phyloP scores from a whole-genome alignment of 805 yeast genomes.

The Citeromyces matritensis region DNA sequence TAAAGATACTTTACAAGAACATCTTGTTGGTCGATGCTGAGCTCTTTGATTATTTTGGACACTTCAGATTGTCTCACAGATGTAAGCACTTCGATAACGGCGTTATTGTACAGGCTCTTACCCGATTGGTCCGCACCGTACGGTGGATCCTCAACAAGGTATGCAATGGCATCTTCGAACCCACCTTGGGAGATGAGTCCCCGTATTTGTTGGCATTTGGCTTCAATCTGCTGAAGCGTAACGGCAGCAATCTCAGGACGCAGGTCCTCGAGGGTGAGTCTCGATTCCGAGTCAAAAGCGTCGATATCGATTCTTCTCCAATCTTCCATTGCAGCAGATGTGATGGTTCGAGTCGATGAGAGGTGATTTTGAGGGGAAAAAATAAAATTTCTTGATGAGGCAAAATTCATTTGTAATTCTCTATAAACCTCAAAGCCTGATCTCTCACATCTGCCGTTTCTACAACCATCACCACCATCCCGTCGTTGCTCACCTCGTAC shows the following conservation, averaged over 20 bases:
- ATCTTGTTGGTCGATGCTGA: slow-evolving; percentile 56
- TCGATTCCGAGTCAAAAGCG: slow-evolving; percentile 73
- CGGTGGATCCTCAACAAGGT: slow-evolving; percentile 63
- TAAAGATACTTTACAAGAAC: slow-evolving; percentile 73
- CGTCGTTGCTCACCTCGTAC: slow-evolving; percentile 49
- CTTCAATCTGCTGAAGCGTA: slow-evolving; percentile 35
- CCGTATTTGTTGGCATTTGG: slow-evolving; percentile 43
- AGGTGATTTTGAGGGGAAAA: neutral
- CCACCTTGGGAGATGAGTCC: slow-evolving; percentile 58
- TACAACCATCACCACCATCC: slow-evolving; percentile 40
- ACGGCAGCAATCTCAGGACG: slow-evolving; percentile 37
- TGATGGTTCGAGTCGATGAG: neutral
- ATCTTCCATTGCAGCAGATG: slow-evolving; percentile 32
- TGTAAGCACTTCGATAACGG: slow-evolving; percentile 59
- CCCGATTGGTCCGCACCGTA: slow-evolving; percentile 56
- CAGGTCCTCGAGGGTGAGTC: slow-evolving; percentile 48
- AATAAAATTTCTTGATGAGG: too few relatives aligned
- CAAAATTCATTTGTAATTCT: slow-evolving; percentile 8
- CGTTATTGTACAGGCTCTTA: slow-evolving; percentile 31
- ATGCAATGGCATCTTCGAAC: slow-evolving; percentile 45
- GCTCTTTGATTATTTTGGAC: slow-evolving; percentile 36
- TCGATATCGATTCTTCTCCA: slow-evolving; percentile 96
- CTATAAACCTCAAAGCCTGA: slow-evolving; percentile 25
- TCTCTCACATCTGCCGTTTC: slow-evolving; percentile 21
- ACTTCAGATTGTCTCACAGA: slow-evolving; percentile 59